phyloP scores from a whole-genome alignment of 805 yeast species.

The Brettanomyces anomalus region DNA sequence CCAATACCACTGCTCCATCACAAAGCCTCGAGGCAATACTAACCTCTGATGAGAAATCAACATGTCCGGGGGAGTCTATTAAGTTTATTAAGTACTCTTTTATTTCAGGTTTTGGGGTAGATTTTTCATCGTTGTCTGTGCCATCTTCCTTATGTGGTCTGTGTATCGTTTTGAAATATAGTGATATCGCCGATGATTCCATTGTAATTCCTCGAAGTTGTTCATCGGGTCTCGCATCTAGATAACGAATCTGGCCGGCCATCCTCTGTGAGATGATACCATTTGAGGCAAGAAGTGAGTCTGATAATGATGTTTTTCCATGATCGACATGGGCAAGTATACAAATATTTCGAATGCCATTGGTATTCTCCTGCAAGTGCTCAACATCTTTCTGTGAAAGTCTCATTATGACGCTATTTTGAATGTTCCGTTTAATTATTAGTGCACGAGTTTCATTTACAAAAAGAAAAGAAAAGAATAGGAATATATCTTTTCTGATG shows the following conservation, averaged over 20 bases:
- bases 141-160: slow-evolving; percentile 10
- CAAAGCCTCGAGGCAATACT: slow-evolving; percentile 92
- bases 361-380: slow-evolving; percentile 59
- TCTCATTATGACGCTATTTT: neutral
- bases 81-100: slow-evolving; percentile 81
- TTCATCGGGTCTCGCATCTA: slow-evolving; percentile 94
- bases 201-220: slow-evolving; percentile 94
- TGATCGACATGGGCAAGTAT: slow-evolving; percentile 98
- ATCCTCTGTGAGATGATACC: slow-evolving; percentile 91
- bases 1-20: slow-evolving; percentile 93
- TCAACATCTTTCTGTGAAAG: slow-evolving; percentile 30
- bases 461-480: neutral
- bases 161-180: slow-evolving; percentile 69
- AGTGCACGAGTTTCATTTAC: neutral
- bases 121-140: slow-evolving; percentile 12
- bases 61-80: slow-evolving; percentile 99
- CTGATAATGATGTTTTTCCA: slow-evolving; percentile 93
- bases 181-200: slow-evolving; percentile 93
- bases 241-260: slow-evolving; percentile 90
- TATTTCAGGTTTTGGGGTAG: slow-evolving; percentile 18
- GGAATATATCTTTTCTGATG: no score
- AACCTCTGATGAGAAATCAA: slow-evolving; percentile 93
- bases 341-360: slow-evolving; percentile 78
- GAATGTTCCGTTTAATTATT: neutral
- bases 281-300: slow-evolving; percentile 85